phyloP scores from a whole-genome alignment of 306 rosid genomes.

The Leucaena leucocephala region DNA sequence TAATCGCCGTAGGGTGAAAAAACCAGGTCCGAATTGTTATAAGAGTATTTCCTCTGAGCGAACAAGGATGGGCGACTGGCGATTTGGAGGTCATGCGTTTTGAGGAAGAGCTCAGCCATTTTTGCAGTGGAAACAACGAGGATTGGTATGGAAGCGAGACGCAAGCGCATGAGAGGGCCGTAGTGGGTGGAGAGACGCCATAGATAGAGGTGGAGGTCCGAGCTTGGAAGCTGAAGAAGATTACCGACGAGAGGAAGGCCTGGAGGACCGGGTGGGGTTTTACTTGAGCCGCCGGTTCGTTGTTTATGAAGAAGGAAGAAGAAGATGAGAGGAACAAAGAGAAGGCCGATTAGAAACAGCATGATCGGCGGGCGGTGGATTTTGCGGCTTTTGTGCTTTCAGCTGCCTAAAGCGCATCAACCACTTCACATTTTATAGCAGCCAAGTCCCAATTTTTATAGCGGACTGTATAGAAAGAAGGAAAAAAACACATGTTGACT shows the following conservation, averaged over 20 bases:
- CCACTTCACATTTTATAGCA: background rate
- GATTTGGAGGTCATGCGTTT: conserved; percentile 43
- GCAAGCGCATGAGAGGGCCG: conserved; percentile 57
- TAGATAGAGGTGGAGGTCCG: conserved; percentile 40
- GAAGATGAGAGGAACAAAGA: conserved; percentile 1
- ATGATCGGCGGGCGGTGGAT: background rate
- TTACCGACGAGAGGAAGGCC: conserved; percentile 63
- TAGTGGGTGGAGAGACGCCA: conserved; percentile 43
- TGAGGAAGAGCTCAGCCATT: conserved; percentile 35
- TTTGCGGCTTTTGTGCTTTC: background rate
- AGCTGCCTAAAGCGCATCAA: background rate
- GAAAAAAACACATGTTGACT: too few species aligned
- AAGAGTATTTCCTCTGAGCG: conserved; percentile 29
- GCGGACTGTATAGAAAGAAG: too few species aligned
- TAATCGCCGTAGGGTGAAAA: conserved; percentile 51
- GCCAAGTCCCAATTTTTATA: background rate
- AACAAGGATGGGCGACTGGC: conserved; percentile 45
- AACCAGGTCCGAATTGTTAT: conserved; percentile 50
- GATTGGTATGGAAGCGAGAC: conserved; percentile 35
- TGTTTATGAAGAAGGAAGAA: conserved; percentile 19
- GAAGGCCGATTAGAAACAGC: background rate
- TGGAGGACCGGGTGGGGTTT: conserved; percentile 57
- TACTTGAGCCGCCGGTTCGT: background rate
- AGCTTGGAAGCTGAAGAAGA: conserved; percentile 47
- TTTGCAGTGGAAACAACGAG: conserved; percentile 40